Base-by-base conservation (phyloP, 1,284 basidiomycete genomes). In the Uromyces viciae-fabae region DNA sequence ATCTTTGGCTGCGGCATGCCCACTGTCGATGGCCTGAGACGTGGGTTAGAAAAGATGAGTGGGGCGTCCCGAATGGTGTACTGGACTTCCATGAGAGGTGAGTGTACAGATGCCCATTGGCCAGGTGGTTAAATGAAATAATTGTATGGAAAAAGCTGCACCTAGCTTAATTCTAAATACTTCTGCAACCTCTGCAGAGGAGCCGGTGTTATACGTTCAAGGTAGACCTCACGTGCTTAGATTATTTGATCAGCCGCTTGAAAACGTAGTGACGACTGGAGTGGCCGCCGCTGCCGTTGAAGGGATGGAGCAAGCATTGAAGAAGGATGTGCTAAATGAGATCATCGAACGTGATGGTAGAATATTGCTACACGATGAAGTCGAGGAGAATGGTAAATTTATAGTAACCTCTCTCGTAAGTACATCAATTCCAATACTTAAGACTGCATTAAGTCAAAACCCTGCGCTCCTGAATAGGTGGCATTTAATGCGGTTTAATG, bases 201-300 rank as follows among this genome's bases (percentile, higher is more conserved):
- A 82, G 64, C 81, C 81, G 36, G 81, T 82, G 22, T 52, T 81
- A 38, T 86, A 86, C 82, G 85, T 86, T 62, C 91, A 92, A 46
- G 94, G 94, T 11, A 89, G 93, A 74, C 96, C 96, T 0, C 94
- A 96, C 85, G 94, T 99, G 15, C 88, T 99, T 46, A 92, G 97
- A n/a, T 89, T 98, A 0, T 90, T 95, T 9, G 92, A 95, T 85
- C 90, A 91, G 78, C 95, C 95, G 0, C 87, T 98, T 19, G 93
- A 94, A 85, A 98, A 98, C 83, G 93, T 98, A 77, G 92, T 84
- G 3, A 87, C 95, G 0, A 99, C 96, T 0, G 97, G 97, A 33
- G 92, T 99, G 1, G 94, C 94, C 0, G 96, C 95, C 0, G 89
- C 90, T 2, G 92, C 94, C 14, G 97, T 99, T 1, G 97, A 99